phyloP scores from a whole-genome alignment of 805 yeast genomes.

The Zygosaccharomyces rouxii region DNA sequence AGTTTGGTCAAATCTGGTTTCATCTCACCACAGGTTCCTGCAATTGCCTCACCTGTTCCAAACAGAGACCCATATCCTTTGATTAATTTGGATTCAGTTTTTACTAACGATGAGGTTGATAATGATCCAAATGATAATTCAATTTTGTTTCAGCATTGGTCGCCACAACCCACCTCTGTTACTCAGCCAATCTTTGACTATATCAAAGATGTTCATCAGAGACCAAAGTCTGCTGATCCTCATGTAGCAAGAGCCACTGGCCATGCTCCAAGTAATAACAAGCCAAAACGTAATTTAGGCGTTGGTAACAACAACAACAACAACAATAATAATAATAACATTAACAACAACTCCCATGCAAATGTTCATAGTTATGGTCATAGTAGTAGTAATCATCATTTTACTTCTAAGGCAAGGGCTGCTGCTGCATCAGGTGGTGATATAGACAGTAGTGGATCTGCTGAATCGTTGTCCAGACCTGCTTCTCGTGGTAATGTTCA shows the following conservation, averaged over 20 bases:
- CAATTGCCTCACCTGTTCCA: conserved; percentile 29
- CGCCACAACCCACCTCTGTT: conserved; percentile 42
- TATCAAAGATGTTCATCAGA: conserved; percentile 34
- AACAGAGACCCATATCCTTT: conserved; percentile 17
- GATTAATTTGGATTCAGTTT: conserved; percentile 20
- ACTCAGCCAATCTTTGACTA: conserved; percentile 30
- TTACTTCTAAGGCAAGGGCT: conserved; percentile 4
- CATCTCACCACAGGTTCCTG: conserved; percentile 22
- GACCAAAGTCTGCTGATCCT: conserved; percentile 45
- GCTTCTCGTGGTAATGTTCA: conserved; percentile 5
- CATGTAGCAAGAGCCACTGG: conserved; percentile 13
- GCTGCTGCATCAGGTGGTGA: conserved; percentile 1
- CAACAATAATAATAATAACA: neutral
- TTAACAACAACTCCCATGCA: conserved; percentile 1
- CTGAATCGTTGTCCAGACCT: conserved; percentile 9
- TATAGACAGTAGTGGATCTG: conserved; percentile 6
- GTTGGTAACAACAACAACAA: neutral
- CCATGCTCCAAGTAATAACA: neutral
- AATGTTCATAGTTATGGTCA: conserved; percentile 1
- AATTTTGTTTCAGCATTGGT: conserved; percentile 25
- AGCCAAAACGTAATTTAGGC: conserved; percentile 6
- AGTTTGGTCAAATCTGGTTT: conserved; percentile 26
- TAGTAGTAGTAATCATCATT: neutral
- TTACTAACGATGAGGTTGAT: conserved; percentile 9
- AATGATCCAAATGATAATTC: conserved; percentile 13